Base-by-base conservation (phyloP, 192 early-diverging fungal genomes). In the Backusella parvicylindrica region DNA sequence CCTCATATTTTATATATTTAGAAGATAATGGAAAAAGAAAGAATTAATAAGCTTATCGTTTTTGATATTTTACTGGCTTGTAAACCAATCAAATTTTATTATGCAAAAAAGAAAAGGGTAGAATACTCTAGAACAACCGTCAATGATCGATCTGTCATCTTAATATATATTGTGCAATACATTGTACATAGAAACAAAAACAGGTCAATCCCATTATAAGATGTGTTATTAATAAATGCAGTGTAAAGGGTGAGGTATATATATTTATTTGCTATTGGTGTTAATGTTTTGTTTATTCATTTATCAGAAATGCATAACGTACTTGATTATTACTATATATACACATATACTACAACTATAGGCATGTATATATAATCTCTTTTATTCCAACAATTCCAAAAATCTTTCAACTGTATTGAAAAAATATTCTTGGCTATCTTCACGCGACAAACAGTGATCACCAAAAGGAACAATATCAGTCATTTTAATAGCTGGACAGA, bases 401-500 rank as follows among this genome's bases (percentile, higher is more conserved):
- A 74, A 74, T 5, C 23, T 30, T 12, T 38, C 26, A 28, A 74
- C 73, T 16, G 16, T 11, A 3, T 16, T 9, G 35, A 38, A n/a
- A n/a, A 74, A 68, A 26, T 41, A 6, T 1, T 68, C 30, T n/a
- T 65, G 64, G 4, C 64, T 37, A 66, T 65, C 32, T n/a, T 41
- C 6, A 33, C 40, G 37, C 1, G 28, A 26, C 11, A 67, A 12
- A 18, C 40, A 50, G 4, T 74, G 73, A 68, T 74, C 64, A 3
- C 38, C 73, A 64, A 30, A 36, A 21, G 73, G 65, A 31, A 74
- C 33, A 65, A 16, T 37, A n/a, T 13, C 73, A 35, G 16, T 50
- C 12, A 43, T 32, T 35, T 67, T 40, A 32, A 74, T 74, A 8
- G 73, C 73, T 1, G 73, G 73, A 38, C 73, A 67, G 15, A 68